A percentile compares a stretch with the other conserved stretches of the same genome.
Conservation (phyloP, 169 alveolate genomes). For the Cystoisospora suis region DNA sequence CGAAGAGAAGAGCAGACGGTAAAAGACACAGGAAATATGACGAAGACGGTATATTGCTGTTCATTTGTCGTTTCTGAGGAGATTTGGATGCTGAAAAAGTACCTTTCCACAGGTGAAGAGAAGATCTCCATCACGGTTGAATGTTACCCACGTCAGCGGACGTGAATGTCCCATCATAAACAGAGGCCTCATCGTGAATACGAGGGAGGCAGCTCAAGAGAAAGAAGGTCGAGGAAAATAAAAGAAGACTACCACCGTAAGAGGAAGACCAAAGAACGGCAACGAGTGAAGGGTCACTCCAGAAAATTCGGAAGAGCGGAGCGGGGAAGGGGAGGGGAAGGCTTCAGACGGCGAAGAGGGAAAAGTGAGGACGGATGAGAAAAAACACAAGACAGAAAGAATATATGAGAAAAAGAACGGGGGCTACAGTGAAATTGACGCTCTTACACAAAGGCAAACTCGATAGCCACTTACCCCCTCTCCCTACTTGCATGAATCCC, state of each 20-base stretch:
- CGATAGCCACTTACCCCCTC: no score
- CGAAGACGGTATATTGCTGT: no score
- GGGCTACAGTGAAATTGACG: no score
- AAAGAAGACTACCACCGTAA: no score
- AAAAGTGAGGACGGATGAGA: not conserved
- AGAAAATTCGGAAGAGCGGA: not conserved
- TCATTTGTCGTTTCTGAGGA: no score
- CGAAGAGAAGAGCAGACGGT: not conserved
- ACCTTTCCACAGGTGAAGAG: constrained; percentile 91
- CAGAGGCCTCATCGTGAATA: constrained; percentile 79
- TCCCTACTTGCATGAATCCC: no score
- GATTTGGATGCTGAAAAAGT: not conserved
- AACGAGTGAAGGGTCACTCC: not conserved
- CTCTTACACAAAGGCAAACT: no score
- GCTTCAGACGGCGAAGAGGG: not conserved
- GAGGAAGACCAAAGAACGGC: not conserved
- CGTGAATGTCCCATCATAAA: constrained; percentile 87
- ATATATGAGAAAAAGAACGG: not conserved
- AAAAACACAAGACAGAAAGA: not conserved
- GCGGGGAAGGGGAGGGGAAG: not conserved
- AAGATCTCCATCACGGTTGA: constrained; percentile 88
- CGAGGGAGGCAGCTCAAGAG: not conserved
- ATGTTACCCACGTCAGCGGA: constrained; percentile 88
- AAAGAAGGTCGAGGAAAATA: not conserved
- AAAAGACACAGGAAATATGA: no score